phyloP scores from a whole-genome alignment of 2,329 filamentous ascomycete species.

The Phialocephala subalpina region DNA sequence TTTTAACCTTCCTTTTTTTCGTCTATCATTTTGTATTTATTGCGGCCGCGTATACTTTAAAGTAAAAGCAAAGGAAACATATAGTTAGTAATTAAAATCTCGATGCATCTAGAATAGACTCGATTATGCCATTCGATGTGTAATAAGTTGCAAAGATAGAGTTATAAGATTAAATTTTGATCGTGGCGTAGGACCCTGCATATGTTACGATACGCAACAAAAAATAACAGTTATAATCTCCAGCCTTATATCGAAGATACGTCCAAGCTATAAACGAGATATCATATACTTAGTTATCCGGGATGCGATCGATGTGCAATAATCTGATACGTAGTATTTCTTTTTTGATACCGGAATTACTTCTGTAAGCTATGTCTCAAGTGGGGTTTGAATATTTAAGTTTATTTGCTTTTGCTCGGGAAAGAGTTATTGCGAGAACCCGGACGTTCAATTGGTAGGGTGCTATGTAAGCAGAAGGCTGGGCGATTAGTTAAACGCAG shows the following conservation, averaged over 20 bases:
- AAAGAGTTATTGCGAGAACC: background rate
- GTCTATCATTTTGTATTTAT: conserved; percentile 13
- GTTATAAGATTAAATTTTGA: conserved; percentile 13
- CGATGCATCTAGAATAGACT: conserved; percentile 12
- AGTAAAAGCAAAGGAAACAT: conserved; percentile 13
- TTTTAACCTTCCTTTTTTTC: conserved; percentile 9
- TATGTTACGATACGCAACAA: conserved; percentile 12
- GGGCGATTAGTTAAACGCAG: background rate
- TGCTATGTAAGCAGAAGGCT: background rate
- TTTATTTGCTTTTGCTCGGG: conserved; percentile 10
- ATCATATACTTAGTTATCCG: background rate
- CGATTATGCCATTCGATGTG: conserved; percentile 11
- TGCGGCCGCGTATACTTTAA: conserved; percentile 11
- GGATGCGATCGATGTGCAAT: conserved; percentile 6
- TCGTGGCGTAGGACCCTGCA: conserved; percentile 10
- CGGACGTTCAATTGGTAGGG: conserved; percentile 3
- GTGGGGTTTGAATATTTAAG: background rate
- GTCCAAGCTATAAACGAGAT: conserved; percentile 12
- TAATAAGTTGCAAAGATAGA: conserved; percentile 13
- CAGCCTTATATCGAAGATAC: conserved; percentile 8
- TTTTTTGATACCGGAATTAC: conserved; percentile 11
- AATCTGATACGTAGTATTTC: conserved; percentile 12
- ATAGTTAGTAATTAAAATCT: conserved; percentile 13
- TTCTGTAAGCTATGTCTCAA: conserved; percentile 9
- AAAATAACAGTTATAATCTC: conserved; percentile 11